These are phyloP conservation scores for Erythrophleum ivorense DNA, from an alignment of 331 rosid genomes.

Conservation along the genomic window DNA sequence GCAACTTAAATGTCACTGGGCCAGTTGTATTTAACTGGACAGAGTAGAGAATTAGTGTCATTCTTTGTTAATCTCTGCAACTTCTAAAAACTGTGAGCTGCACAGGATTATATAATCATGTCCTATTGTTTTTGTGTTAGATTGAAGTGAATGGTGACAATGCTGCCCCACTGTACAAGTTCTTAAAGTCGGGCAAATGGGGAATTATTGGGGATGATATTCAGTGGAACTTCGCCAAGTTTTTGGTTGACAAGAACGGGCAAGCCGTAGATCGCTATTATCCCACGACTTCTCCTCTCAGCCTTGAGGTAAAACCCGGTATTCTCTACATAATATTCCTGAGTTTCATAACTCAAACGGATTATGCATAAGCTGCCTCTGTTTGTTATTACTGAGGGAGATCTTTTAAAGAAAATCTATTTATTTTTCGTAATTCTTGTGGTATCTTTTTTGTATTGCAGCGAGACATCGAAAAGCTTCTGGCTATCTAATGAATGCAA, in stretches of 20 bases:
- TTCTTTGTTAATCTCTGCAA: conserved; percentile 18
- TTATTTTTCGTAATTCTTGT: background rate
- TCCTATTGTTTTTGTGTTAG: conserved; percentile 39
- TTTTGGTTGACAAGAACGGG: conserved; percentile 73
- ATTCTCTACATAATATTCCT: background rate
- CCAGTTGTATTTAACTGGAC: conserved; percentile 5
- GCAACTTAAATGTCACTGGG: background rate
- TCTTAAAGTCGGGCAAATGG: conserved; percentile 66
- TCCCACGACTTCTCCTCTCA: conserved; percentile 77
- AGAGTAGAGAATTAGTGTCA: background rate
- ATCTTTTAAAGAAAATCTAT: background rate
- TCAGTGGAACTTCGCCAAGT: conserved; percentile 83
- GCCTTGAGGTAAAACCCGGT: conserved; percentile 59
- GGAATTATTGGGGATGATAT: conserved; percentile 70
- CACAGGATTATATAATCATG: background rate
- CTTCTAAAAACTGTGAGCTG: conserved; percentile 14
- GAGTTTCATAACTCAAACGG: background rate
- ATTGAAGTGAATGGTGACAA: conserved; percentile 73
- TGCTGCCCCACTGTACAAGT: conserved; percentile 67
- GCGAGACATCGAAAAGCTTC: conserved; percentile 55
- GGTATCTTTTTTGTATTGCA: conserved; percentile 35
- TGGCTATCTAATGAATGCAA: conserved; percentile 39
- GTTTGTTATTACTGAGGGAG: background rate
- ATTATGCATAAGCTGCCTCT: conserved; percentile 5
- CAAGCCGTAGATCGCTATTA: conserved; percentile 65